Evolutionary conservation across 805 yeast genomes (phyloP).

Genomic region (Tetrapisispora nanseiensis): DNA sequence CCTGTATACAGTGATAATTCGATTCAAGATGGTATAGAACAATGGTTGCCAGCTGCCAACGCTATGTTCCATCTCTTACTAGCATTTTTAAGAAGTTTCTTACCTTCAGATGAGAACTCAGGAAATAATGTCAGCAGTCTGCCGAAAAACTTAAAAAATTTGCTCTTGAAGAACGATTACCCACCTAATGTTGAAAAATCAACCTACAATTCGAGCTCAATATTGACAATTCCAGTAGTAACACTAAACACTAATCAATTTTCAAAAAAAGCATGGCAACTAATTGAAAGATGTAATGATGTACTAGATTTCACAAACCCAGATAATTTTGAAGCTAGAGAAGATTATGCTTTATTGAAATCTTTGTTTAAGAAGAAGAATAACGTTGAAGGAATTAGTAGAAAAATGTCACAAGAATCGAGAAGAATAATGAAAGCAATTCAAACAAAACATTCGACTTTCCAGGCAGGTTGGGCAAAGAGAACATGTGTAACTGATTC

Average conservation of each 20-base stretch:
- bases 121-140: constrained; percentile 18
- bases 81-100: constrained; percentile 69
- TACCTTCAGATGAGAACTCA: constrained; percentile 49
- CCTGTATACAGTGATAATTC: constrained; percentile 19
- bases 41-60: constrained; percentile 75
- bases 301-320: constrained; percentile 62
- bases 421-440: constrained; percentile 41
- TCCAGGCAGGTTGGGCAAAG: constrained; percentile 35
- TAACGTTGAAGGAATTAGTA: constrained; percentile 41
- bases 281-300: constrained; percentile 47
- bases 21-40: constrained; percentile 61
- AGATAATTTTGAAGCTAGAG: constrained; percentile 59
- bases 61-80: constrained; percentile 76
- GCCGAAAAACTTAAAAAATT: constrained; percentile 57
- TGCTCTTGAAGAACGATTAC: constrained; percentile 56
- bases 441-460: constrained; percentile 32
- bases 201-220: constrained; percentile 32
- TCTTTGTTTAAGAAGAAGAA: constrained; percentile 55
- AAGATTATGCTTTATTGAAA: constrained; percentile 66
- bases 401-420: constrained; percentile 66
- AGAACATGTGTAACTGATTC: constrained; percentile 20
- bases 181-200: constrained; percentile 51
- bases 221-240: constrained; percentile 52
- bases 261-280: constrained; percentile 44
- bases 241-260: constrained; percentile 40